These are phyloP conservation scores for Biscogniauxia sp. DNA, from an alignment of 2,329 filamentous ascomycete genomes.

Conservation along the genomic window DNA sequence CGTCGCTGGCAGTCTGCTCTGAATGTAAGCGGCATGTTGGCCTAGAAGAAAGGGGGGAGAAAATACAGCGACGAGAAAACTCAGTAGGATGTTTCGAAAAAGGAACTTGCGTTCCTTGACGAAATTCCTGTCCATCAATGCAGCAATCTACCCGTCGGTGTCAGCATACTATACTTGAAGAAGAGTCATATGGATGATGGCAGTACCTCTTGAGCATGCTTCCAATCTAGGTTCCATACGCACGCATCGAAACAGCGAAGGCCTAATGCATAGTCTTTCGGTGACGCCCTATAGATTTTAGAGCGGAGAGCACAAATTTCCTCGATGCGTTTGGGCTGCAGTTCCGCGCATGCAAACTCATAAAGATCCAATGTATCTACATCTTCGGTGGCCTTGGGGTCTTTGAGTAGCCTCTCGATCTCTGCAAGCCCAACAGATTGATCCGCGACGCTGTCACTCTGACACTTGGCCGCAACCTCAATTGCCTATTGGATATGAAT, in stretches of 20 bases:
- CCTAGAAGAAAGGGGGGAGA: neutral
- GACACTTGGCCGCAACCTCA: conserved; percentile 48
- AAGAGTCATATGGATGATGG: neutral
- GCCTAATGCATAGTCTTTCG: conserved; percentile 42
- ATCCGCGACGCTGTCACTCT: conserved; percentile 48
- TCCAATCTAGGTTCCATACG: conserved; percentile 53
- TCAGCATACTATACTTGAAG: conserved; percentile 1
- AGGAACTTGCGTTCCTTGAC: conserved; percentile 47
- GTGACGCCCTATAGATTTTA: conserved; percentile 52
- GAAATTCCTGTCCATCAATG: conserved; percentile 51
- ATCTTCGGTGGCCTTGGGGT: conserved; percentile 47
- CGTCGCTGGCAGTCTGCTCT: conserved; percentile 21
- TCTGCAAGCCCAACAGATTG: conserved; percentile 44
- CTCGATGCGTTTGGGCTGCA: conserved; percentile 43
- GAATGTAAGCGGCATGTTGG: conserved; percentile 5
- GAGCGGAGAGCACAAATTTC: conserved; percentile 50
- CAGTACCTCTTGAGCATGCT: conserved; percentile 55
- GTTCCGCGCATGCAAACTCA: conserved; percentile 49
- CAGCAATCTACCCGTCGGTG: conserved; percentile 45
- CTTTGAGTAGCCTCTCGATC: conserved; percentile 46
- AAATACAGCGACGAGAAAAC: conserved; percentile 52
- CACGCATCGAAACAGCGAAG: conserved; percentile 51
- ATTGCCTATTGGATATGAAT: conserved; percentile 21
- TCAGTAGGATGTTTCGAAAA: conserved; percentile 56
- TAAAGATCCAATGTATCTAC: conserved; percentile 52